These are phyloP conservation scores for Mycosarcoma mackinlayi DNA, from an alignment of 1,284 basidiomycete species.

Conservation along the genomic window DNA sequence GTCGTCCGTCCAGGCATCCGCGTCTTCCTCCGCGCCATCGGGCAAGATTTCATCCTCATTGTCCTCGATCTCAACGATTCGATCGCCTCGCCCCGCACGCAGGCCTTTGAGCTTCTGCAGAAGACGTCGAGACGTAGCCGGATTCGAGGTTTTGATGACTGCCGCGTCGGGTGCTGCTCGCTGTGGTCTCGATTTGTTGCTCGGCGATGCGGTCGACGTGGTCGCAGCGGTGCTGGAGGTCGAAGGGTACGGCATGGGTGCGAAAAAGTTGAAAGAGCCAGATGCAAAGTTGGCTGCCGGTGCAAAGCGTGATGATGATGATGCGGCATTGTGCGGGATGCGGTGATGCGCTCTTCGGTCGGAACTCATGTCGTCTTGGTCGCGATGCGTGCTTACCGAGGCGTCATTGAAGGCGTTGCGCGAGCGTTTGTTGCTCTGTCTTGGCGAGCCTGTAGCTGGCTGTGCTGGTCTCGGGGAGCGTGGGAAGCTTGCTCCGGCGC, in stretches of 20 bases:
- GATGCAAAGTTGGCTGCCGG: slow-evolving; percentile 4
- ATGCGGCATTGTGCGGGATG: not conserved
- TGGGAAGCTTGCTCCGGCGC: not conserved
- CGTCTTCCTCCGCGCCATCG: slow-evolving; percentile 5
- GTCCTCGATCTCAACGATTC: slow-evolving; percentile 25
- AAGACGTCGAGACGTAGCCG: slow-evolving; percentile 15
- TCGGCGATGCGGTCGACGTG: not conserved
- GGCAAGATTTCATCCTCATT: slow-evolving; percentile 14
- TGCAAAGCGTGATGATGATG: not conserved
- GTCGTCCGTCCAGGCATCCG: slow-evolving; percentile 45
- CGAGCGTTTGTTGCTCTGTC: slow-evolving; percentile 18
- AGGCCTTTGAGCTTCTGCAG: slow-evolving; percentile 30
- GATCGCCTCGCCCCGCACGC: slow-evolving; percentile 26
- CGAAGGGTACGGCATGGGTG: slow-evolving; percentile 13
- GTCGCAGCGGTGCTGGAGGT: not conserved
- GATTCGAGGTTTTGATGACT: slow-evolving; percentile 34
- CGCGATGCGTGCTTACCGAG: not conserved
- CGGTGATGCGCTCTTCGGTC: slow-evolving; percentile 10
- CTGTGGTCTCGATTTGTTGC: not conserved
- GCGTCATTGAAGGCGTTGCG: slow-evolving; percentile 1
- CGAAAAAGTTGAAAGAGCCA: slow-evolving; percentile 23
- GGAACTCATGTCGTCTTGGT: not conserved
- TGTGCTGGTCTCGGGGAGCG: not conserved
- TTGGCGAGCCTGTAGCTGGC: slow-evolving; percentile 1
- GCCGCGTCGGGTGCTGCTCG: not conserved